Evolutionary conservation across 352 stramenopile genomes (phyloP), one percentile per base, ranked within the genome.

Genomic region (Pilasporangium apinafurcum): DNA sequence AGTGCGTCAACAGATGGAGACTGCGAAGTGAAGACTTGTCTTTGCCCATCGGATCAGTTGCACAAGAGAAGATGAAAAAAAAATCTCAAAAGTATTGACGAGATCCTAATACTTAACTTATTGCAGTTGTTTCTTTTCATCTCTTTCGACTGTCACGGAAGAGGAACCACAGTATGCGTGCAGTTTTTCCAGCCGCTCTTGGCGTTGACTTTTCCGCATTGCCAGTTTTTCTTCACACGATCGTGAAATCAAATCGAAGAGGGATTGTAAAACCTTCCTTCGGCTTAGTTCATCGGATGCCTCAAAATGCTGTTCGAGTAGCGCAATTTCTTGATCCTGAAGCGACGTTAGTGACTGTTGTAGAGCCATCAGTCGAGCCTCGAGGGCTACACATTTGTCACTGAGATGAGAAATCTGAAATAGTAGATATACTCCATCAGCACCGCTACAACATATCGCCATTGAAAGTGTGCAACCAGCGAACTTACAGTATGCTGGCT

Each of bases 151-250:
- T 13, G 65, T 53, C 33, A 83, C 74, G 2, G 65, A 83, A 8
- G 74, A 86, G 44, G 73, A 65, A 20, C 74, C 74, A 38, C 74
- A 86, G 41, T 86, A 84, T 31, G 70, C 48, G 22, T 71, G 59
- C 37, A 83, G 35, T 44, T 76, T 80, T 18, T 46, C 37, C 29
- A 75, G 17, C 8, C 68, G 62, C 25, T 84, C 56, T 9, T 55
- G 42, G 10, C 53, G 43, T 21, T 37, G 44, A 12, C 16, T 8
- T 26, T 59, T 44, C 1, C 73, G 65, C 8, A 30, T 36, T 16
- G 33, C 17, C 22, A 67, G 52, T 53, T 76, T 62, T 8, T 71
- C 62, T 25, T 21, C 35, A 24, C 58, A 71, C n/a, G 45, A 44
- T 3, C 58, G 40, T 10, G 43, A 45, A 14, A 67, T 37, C 13